A percentile compares a stretch with the other conserved stretches of the same genome.
Evolutionary conservation across 2,329 filamentous ascomycete species (phyloP).

Genomic region (Ascochyta lentis): DNA sequence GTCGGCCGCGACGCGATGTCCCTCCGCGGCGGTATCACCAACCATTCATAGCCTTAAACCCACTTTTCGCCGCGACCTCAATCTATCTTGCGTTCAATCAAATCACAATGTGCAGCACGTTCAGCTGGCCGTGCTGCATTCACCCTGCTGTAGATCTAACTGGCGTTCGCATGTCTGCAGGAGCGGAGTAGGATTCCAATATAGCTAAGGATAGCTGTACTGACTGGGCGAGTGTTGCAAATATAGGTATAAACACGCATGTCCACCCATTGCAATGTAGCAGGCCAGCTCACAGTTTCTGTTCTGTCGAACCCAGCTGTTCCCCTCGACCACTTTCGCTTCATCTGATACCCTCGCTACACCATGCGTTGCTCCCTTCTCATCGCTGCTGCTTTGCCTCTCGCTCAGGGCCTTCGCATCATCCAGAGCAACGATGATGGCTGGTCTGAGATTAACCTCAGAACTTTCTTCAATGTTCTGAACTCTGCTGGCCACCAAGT

Average conservation of each 20-base stretch:
- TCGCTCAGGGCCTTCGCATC: constrained; percentile 41
- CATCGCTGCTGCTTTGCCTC: constrained; percentile 33
- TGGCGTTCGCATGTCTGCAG: constrained; percentile 5
- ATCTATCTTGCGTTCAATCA: constrained; percentile 40
- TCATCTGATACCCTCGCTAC: not conserved
- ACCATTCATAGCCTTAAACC: constrained; percentile 35
- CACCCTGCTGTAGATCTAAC: not conserved
- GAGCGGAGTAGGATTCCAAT: constrained; percentile 3
- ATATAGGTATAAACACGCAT: constrained; percentile 19
- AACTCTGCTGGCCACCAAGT: constrained; percentile 64
- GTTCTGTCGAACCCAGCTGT: not conserved
- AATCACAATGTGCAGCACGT: constrained; percentile 27
- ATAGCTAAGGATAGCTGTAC: constrained; percentile 3
- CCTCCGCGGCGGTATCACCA: constrained; percentile 23
- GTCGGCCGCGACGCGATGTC: constrained; percentile 8
- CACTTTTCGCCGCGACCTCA: constrained; percentile 24
- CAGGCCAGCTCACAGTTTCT: not conserved
- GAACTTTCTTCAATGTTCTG: constrained; percentile 65
- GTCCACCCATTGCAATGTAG: not conserved
- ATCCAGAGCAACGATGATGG: constrained; percentile 75
- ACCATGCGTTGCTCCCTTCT: constrained; percentile 37
- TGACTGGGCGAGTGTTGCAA: not conserved
- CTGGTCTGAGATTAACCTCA: constrained; percentile 73
- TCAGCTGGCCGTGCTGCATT: constrained; percentile 17
- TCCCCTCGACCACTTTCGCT: not conserved